A percentile compares a stretch with the other conserved stretches of the same genome.
phyloP scores from a whole-genome alignment of 2,329 filamentous ascomycete species.

The Fusarium mangiferae region DNA sequence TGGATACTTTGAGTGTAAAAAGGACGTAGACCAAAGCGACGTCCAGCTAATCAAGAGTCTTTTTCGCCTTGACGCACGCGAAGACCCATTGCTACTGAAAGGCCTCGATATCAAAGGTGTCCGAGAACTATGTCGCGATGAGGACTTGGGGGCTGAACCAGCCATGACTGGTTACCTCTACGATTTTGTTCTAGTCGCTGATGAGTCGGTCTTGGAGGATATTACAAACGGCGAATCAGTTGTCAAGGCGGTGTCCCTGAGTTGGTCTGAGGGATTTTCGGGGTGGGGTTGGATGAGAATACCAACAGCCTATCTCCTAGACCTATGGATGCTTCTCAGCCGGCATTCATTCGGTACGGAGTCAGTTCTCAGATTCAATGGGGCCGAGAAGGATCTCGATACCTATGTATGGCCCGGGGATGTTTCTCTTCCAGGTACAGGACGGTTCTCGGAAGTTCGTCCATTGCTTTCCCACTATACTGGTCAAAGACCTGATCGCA shows the following conservation, averaged over 20 bases:
- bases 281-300: constrained; percentile 14
- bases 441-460: not conserved
- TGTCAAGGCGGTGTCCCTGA: not conserved
- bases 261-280: not conserved
- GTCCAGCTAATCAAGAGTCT: not conserved
- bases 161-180: not conserved
- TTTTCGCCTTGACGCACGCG: not conserved
- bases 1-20: not conserved
- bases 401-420: not conserved
- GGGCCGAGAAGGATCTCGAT: not conserved
- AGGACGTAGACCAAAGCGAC: not conserved
- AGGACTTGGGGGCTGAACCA: not conserved
- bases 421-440: not conserved
- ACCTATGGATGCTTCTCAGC: constrained; percentile 6
- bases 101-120: not conserved
- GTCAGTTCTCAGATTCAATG: not conserved
- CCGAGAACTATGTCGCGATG: not conserved
- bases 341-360: not conserved
- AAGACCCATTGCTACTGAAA: not conserved
- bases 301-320: constrained; percentile 11
- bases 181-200: not conserved
- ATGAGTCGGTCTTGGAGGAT: not conserved
- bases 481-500: not conserved
- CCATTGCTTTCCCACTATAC: not conserved
- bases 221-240: not conserved